phyloP scores from a whole-genome alignment of 768 basidiomycete genomes.

The Calvatia gigantea region DNA sequence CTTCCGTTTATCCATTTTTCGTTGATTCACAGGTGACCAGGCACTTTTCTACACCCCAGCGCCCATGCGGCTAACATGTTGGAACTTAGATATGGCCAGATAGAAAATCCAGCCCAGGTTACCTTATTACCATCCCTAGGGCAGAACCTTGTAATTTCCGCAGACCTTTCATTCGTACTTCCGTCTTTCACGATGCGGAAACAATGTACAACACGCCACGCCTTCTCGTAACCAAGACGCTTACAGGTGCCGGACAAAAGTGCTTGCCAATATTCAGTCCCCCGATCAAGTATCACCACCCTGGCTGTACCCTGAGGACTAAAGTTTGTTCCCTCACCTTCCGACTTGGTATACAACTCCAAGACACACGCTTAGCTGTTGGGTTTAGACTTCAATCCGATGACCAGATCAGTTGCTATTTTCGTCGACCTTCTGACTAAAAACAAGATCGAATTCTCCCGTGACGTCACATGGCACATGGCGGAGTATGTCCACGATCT shows the following conservation, averaged over 20 bases:
- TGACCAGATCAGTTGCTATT: not conserved
- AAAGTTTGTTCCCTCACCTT: no score
- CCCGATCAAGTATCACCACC: not conserved
- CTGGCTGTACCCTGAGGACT: no score
- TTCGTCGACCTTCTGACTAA: not conserved
- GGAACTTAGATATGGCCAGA: no score
- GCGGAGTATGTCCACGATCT: not conserved
- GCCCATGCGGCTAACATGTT: no score
- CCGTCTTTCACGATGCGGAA: not conserved
- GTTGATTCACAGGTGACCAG: not conserved
- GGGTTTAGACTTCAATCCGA: not conserved
- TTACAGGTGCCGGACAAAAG: not conserved
- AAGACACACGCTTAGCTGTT: no score
- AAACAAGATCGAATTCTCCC: not conserved
- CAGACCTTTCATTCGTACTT: not conserved
- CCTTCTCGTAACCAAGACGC: not conserved
- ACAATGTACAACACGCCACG: not conserved
- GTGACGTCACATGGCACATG: conserved; percentile 3
- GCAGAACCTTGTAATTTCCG: not conserved
- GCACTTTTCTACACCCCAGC: no score
- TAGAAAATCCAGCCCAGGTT: not conserved
- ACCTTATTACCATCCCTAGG: not conserved
- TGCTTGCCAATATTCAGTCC: not conserved
- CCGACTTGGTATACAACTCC: not conserved
- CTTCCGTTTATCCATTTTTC: not conserved